Conservation (phyloP, 1,284 basidiomycete genomes). For the Sanguinoderma infundibulare region DNA sequence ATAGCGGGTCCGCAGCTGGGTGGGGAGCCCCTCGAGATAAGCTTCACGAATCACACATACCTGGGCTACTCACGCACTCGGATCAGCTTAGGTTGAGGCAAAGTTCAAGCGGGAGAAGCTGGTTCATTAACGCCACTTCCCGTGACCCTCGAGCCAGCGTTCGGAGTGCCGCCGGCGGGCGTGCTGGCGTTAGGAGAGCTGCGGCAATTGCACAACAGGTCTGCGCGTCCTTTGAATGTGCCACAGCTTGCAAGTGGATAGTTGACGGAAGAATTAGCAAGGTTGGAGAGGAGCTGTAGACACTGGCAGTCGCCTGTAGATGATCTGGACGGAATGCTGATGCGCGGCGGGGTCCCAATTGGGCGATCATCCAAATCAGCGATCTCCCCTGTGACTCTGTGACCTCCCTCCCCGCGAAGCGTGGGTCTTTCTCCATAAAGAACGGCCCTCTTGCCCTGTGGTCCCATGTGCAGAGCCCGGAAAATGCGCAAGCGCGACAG, state of each 20-base stretch:
- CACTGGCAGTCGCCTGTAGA: no score
- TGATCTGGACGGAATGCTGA: conserved; percentile 8
- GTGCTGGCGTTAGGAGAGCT: background rate
- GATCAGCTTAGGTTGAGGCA: conserved; percentile 5
- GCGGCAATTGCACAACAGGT: background rate
- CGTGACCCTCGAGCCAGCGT: conserved; percentile 12
- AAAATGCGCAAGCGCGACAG: background rate
- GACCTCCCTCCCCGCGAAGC: conserved; percentile 5
- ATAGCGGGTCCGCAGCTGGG: background rate
- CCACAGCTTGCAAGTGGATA: background rate
- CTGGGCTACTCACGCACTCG: conserved; percentile 1
- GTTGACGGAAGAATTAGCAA: no score
- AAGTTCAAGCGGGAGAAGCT: conserved; percentile 8
- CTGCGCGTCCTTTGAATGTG: background rate
- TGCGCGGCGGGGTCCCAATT: conserved; percentile 20
- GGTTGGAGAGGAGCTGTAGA: no score
- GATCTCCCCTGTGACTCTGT: conserved; percentile 22
- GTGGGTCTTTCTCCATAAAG: background rate
- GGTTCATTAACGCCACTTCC: conserved; percentile 13
- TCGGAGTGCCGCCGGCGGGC: background rate
- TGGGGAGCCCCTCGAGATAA: background rate
- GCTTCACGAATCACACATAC: background rate
- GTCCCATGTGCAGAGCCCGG: background rate
- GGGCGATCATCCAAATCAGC: conserved; percentile 12
- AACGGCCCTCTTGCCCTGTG: background rate